Conservation (phyloP, 2,329 filamentous ascomycete genomes). For the Exserohilum rostratum region DNA sequence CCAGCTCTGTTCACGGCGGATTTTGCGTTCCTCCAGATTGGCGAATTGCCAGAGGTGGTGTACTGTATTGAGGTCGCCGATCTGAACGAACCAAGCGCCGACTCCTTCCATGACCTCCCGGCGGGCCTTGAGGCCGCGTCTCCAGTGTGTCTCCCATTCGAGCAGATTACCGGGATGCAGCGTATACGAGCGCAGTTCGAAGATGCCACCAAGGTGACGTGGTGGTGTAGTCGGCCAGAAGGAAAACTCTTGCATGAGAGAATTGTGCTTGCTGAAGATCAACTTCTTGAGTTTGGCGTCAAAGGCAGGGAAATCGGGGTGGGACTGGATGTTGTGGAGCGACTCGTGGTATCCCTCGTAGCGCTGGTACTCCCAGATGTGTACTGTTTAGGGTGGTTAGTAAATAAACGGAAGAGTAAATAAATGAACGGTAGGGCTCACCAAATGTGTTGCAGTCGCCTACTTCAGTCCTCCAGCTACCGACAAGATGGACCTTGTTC, state of each 20-base stretch:
- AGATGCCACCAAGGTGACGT: conserved; percentile 86
- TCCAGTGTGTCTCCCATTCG: conserved; percentile 99
- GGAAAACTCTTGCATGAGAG: conserved; percentile 98
- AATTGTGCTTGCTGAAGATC: conserved; percentile 82
- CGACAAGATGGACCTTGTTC: conserved; percentile 94
- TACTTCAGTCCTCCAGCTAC: conserved; percentile 97
- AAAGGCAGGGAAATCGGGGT: conserved; percentile 84
- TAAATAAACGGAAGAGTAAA: neutral
- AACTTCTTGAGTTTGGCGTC: conserved; percentile 84
- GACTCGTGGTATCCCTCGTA: conserved; percentile 96
- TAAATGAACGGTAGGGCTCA: conserved; percentile 54
- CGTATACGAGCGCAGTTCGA: conserved; percentile 96
- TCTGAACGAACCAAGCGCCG: conserved; percentile 98
- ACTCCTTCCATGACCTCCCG: conserved; percentile 98
- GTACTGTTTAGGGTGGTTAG: conserved; percentile 65
- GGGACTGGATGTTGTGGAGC: conserved; percentile 79
- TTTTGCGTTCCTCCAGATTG: conserved; percentile 90
- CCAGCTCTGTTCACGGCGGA: conserved; percentile 93
- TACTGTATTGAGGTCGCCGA: conserved; percentile 95
- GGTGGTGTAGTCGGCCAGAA: conserved; percentile 98
- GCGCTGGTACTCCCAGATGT: conserved; percentile 99
- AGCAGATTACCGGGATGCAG: conserved; percentile 93
- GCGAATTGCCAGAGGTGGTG: conserved; percentile 99
- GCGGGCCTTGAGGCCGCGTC: conserved; percentile 85
- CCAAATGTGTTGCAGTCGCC: conserved; percentile 97